Base-by-base conservation (phyloP, 345 rosid genomes). In the Garcia nutans region DNA sequence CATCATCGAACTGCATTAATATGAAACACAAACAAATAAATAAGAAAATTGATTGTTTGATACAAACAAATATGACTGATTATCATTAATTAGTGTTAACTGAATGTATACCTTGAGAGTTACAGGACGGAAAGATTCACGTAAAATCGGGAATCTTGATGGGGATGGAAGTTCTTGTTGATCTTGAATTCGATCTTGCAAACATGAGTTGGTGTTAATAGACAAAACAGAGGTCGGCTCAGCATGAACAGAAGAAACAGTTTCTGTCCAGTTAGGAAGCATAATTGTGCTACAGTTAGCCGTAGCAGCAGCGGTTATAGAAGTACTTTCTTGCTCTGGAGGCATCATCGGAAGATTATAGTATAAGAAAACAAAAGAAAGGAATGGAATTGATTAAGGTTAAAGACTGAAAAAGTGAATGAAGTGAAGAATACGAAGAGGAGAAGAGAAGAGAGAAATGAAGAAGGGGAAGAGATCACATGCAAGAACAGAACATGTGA, bases 1-100 rank as follows among this genome's bases (percentile, higher is more conserved):
- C 83, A 76, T 94, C 97, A 79, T 87, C 94, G 74, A 94, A 94
- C 98, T 94, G 86, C 86, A 76, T 47, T 47, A 47, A 47, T 47
- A 5, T 37, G 41, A 5, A 9, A 75, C 5, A 41, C n/a, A 2
- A 31, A 73, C 28, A 17, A 20, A n/a, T 26, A 16, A 52, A 16
- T 54, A 54, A 54, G 20, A 54, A 54, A 54, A 19, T 5, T 3
- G 8, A 54, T 54, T 54, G 5, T 37, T 37, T 37, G 41, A 37
- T 37, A 37, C 41, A 37, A 37, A 37, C 41, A 37, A 37, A 37
- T 37, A 37, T 37, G 41, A 37, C 0, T 37, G 41, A 37, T 37
- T 37, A 37, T 37, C 6, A 37, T 37, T 37, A 37, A 37, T 37
- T 37, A 37, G 5, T 5, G 41, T 37, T 5, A 5, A 37, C 6